Evolutionary conservation across 306 rosid species (phyloP), one percentile per base, ranked within the genome.

Genomic region (Rosa rugosa): DNA sequence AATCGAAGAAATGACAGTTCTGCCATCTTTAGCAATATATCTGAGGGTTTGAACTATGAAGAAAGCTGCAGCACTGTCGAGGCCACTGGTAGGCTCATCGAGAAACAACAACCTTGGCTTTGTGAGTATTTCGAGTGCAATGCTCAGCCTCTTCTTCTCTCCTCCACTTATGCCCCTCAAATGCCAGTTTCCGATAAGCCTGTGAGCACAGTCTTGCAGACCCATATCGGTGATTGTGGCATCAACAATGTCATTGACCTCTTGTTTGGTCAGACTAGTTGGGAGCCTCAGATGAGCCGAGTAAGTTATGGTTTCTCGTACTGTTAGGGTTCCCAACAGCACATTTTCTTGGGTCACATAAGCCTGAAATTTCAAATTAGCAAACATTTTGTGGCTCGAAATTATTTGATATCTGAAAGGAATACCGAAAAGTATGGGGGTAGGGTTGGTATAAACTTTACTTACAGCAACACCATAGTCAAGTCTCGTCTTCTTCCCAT

Each of bases 11-110:
- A 95, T 85, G 11, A 92, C 93, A 75, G 98, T 95, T 79, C 85
- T 87, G 5, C 93, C 97, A 89, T 87, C 99, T 77, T 68, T 89
- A 68, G 98, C 95, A 49, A 92, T 86, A 36, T 84, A 86, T 77
- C 98, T 82, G 54, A 92, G 87, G 13, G 97, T 89, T 79, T 92
- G 98, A 59, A 89, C 83, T 36, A 95, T 97, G 79, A 93, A 93
- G 86, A 92, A 95, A 10, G 99, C 94, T 1, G 99, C 86, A 47
- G 99, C 99, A 83, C 99, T 88, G 80, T 95, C 98, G 1, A 95
- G 81, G 47, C 99, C 99, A 54, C 89, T 95, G 31, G 99, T 95
- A 14, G 99, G 99, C 80, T 95, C 99, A 79, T 95, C 98, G 65
- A 95, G 91, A 80, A 95, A 92, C 96, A 95, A 79, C 18, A 95